Base-by-base conservation (phyloP, 768 basidiomycete species). In the Lyophyllum shimeji region DNA sequence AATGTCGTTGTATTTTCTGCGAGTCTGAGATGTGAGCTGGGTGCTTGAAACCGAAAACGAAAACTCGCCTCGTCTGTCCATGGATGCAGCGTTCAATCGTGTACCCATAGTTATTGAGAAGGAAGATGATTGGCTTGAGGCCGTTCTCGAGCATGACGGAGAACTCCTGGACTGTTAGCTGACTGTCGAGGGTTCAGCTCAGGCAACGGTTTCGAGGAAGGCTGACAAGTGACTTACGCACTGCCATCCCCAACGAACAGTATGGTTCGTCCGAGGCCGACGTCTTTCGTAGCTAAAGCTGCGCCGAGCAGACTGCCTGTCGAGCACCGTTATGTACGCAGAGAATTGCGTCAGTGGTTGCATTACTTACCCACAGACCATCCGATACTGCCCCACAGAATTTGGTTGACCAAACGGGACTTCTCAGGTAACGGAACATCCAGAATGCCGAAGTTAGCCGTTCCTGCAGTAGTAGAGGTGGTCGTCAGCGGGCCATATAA, bases 341-440 rank as follows among this genome's bases (percentile, higher is more conserved):
- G 15, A 8, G 8, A 12, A 13, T 37, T 13, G 15, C 2, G 12
- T 3, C 3, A 11, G 6, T 12, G 34, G 15, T 37, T 5, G 6
- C 1, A 0, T 9, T 18, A 62, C 76, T 73, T 68, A 75, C 92
- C 91, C 39, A 89, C 84, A 17, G 88, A 84, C 87, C 89, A 97
- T 0, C 95, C 95, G 61, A 98, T 97, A 56, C 87, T 88, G 48
- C 95, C 95, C 87, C 90, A 97, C 5, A 97, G 72, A 49, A 96
- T 84, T 71, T 95, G 93, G 57, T 79, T 83, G 37, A 93, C 57
- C 55, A 87, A 83, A 4, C 84, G 69, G 0, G 85, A 74, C 44
- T 83, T 77, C n/a, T 82, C 76, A 0, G 95, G 95, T 11, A 96
- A 72, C 1, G 86, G 84, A 27, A 93, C 80, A 57, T 92, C 91